Percentiles rank a stretch among this genome's conserved stretches.
Conservation (phyloP, 371 early-diverging fungal genomes). For the Mucor lusitanicus region DNA sequence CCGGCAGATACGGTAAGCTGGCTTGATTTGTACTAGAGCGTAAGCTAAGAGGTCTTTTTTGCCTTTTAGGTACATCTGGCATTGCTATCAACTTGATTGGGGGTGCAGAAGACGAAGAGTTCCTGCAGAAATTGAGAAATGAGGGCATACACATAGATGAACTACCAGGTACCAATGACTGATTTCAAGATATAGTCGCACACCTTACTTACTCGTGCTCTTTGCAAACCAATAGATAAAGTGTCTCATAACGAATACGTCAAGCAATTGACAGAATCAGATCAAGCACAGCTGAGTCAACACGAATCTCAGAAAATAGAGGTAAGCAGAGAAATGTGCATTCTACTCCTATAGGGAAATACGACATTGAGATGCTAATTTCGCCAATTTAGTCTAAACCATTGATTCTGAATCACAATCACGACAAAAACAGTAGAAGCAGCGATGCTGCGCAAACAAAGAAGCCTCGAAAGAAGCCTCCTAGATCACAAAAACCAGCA, state of each 20-base stretch:
- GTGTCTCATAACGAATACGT: conserved; percentile 34
- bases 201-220: not conserved
- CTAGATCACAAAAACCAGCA: not conserved
- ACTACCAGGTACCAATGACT: conserved; percentile 35
- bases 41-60: not conserved
- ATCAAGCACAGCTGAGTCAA: conserved; percentile 21
- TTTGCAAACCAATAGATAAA: conserved; percentile 22
- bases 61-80: conserved; percentile 43
- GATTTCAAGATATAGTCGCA: not conserved
- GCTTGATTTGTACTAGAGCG: not conserved
- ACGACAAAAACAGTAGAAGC: not conserved
- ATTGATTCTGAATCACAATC: not conserved
- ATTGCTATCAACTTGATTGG: conserved; percentile 47
- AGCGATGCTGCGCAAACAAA: not conserved
- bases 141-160: conserved; percentile 22
- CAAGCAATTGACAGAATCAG: conserved; percentile 34
- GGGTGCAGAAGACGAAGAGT: conserved; percentile 31
- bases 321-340: not conserved
- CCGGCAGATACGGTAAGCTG: conserved; percentile 94
- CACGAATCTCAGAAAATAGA: conserved; percentile 18
- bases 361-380: not conserved
- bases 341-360: not conserved
- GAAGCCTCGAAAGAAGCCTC: not conserved
- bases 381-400: conserved; percentile 4
- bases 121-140: conserved; percentile 23